A percentile compares a stretch with the other conserved stretches of the same genome.
Evolutionary conservation across 2,329 filamentous ascomycete genomes (phyloP).

Genomic region (Boeremia exigua): DNA sequence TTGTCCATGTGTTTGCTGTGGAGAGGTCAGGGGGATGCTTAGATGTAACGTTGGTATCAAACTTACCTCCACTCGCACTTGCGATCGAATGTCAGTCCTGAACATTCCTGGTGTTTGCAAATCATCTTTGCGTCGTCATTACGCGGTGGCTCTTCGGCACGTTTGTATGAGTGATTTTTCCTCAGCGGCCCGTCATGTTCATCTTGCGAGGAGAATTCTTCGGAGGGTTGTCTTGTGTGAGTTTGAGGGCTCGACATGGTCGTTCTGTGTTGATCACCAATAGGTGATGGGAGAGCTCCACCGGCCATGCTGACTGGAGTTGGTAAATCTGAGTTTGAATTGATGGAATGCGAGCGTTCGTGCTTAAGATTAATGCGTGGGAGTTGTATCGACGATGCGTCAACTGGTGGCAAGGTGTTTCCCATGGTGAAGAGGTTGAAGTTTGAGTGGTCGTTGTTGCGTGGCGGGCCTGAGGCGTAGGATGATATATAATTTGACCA

Average conservation of each 20-base stretch:
- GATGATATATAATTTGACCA: conserved; percentile 38
- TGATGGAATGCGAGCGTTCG: conserved; percentile 40
- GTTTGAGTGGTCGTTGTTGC: conserved; percentile 28
- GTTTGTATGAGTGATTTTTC: conserved; percentile 49
- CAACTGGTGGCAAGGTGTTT: conserved; percentile 28
- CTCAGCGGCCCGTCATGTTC: conserved; percentile 38
- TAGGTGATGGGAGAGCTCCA: conserved; percentile 36
- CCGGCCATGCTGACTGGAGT: conserved; percentile 44
- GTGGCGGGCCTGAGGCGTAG: conserved; percentile 41
- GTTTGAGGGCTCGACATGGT: conserved; percentile 31
- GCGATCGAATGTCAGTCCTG: conserved; percentile 73
- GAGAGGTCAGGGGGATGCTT: not conserved
- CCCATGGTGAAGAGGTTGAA: conserved; percentile 34
- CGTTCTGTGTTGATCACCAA: conserved; percentile 27
- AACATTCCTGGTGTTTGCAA: conserved; percentile 73
- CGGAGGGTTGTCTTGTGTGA: conserved; percentile 32
- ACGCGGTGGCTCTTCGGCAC: conserved; percentile 60
- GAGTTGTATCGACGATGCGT: conserved; percentile 29
- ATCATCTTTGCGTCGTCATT: conserved; percentile 77
- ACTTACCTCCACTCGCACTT: conserved; percentile 96
- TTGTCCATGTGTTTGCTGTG: conserved; percentile 97
- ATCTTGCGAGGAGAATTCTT: conserved; percentile 39
- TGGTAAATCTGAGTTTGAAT: conserved; percentile 41
- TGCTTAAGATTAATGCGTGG: conserved; percentile 30
- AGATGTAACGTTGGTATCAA: not conserved